These are phyloP conservation scores for Lasiosphaeria hispida DNA, from an alignment of 495 filamentous ascomycete species.

Conservation along the genomic window DNA sequence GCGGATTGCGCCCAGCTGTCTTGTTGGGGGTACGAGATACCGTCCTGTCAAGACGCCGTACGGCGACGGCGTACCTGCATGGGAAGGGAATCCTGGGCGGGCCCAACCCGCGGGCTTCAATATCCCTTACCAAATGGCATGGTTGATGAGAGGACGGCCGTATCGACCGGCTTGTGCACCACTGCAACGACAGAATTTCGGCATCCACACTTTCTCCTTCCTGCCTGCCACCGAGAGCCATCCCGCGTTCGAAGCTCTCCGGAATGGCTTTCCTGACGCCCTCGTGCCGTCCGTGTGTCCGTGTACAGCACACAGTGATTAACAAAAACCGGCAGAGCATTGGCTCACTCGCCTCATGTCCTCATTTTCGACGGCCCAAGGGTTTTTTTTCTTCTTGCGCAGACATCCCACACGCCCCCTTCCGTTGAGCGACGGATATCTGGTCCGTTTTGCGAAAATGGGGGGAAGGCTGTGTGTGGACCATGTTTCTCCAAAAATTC, in stretches of 20 bases:
- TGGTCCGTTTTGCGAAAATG: too few relatives aligned
- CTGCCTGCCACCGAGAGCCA: constrained; percentile 1
- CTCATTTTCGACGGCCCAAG: neutral
- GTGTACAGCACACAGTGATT: constrained; percentile 4
- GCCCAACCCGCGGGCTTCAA: constrained; percentile 11
- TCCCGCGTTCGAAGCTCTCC: constrained; percentile 10
- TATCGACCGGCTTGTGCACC: constrained; percentile 4
- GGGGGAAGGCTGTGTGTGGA: too few relatives aligned
- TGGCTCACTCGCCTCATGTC: neutral
- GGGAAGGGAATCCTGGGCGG: constrained; percentile 9
- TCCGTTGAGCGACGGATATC: too few relatives aligned
- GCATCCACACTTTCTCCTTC: neutral
- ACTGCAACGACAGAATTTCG: constrained; percentile 4
- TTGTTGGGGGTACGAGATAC: constrained; percentile 3
- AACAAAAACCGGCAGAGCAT: constrained; percentile 4
- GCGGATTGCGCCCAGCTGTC: neutral
- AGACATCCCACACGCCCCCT: neutral
- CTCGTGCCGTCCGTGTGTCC: constrained; percentile 9
- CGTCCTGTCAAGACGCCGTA: neutral
- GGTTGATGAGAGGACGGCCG: constrained; percentile 9
- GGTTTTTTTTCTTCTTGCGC: neutral
- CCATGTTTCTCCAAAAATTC: too few relatives aligned
- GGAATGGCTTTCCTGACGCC: constrained; percentile 5
- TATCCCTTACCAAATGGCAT: constrained; percentile 18
- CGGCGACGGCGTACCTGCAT: constrained; percentile 20